phyloP scores from a whole-genome alignment of 331 rosid species.

The Saraca asoca region DNA sequence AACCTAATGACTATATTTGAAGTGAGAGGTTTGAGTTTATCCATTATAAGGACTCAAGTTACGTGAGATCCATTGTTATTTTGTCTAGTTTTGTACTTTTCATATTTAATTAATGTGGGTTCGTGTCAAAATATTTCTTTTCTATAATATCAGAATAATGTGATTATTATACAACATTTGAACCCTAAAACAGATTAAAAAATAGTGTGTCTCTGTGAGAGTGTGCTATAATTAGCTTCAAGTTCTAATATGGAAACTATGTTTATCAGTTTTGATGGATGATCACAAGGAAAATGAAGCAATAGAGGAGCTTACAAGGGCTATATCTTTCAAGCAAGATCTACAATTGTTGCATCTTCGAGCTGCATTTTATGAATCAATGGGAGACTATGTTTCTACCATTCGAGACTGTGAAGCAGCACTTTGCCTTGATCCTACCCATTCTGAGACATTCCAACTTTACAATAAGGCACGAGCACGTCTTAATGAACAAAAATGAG shows the following conservation, averaged over 20 bases:
- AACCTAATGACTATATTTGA: no score
- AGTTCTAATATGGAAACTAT: constrained; percentile 48
- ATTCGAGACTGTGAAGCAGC: constrained; percentile 83
- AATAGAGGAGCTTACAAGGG: constrained; percentile 72
- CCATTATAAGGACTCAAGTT: no score
- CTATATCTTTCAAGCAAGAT: constrained; percentile 78
- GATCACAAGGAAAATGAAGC: constrained; percentile 92
- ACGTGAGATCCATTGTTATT: no score
- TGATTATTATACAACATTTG: constrained; percentile 7
- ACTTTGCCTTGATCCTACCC: constrained; percentile 79
- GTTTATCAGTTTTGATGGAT: constrained; percentile 79
- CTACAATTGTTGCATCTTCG: constrained; percentile 81
- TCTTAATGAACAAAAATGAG: constrained; percentile 52
- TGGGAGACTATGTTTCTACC: constrained; percentile 55
- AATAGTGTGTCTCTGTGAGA: constrained; percentile 3
- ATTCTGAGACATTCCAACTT: constrained; percentile 63
- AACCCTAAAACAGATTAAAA: constrained; percentile 1
- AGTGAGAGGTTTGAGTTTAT: no score
- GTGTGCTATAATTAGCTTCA: not conserved
- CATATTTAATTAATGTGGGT: no score
- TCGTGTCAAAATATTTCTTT: constrained; percentile 12
- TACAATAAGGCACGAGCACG: constrained; percentile 52
- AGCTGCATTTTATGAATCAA: constrained; percentile 85
- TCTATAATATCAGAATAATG: constrained; percentile 12
- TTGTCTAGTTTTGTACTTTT: no score